phyloP scores from a whole-genome alignment of 768 basidiomycete genomes.

The Lactarius tabidus region DNA sequence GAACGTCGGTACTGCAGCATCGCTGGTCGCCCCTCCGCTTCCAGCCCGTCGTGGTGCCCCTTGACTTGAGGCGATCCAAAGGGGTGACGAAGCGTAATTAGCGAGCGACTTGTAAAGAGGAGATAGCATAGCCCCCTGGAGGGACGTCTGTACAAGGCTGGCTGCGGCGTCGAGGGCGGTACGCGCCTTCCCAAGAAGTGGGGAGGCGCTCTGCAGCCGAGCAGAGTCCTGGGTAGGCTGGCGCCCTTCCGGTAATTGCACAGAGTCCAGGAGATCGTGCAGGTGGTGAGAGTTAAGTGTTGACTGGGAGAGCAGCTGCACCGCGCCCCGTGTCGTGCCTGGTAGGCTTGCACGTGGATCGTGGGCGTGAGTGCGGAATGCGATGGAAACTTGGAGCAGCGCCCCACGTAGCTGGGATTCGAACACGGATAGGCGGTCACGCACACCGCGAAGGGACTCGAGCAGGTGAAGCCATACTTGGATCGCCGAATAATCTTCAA shows the following conservation, averaged over 20 bases:
- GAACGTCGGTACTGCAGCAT: conserved; percentile 81
- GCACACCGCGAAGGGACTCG: conserved; percentile 70
- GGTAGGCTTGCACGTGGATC: conserved; percentile 56
- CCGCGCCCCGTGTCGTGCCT: conserved; percentile 60
- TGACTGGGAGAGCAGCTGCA: conserved; percentile 77
- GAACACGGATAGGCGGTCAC: conserved; percentile 62
- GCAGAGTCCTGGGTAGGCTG: conserved; percentile 28
- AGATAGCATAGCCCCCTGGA: conserved; percentile 80
- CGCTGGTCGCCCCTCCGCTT: conserved; percentile 38
- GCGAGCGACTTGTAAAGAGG: conserved; percentile 73
- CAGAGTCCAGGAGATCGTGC: conserved; percentile 51
- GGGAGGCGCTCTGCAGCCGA: conserved; percentile 29
- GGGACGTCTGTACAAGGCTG: conserved; percentile 64
- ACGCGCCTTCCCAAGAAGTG: conserved; percentile 52
- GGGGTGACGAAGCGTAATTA: conserved; percentile 60
- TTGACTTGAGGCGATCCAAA: conserved; percentile 59
- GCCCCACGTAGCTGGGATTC: conserved; percentile 63
- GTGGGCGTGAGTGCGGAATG: conserved; percentile 52
- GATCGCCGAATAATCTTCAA: conserved; percentile 85
- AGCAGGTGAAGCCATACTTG: conserved; percentile 80
- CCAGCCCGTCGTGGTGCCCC: conserved; percentile 40
- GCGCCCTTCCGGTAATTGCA: conserved; percentile 41
- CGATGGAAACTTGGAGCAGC: conserved; percentile 55
- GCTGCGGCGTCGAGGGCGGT: conserved; percentile 61
- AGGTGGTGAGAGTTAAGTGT: conserved; percentile 79